Evolutionary conservation across 208 protist genomes (phyloP).

Genomic region (Strigomonas culicis): DNA sequence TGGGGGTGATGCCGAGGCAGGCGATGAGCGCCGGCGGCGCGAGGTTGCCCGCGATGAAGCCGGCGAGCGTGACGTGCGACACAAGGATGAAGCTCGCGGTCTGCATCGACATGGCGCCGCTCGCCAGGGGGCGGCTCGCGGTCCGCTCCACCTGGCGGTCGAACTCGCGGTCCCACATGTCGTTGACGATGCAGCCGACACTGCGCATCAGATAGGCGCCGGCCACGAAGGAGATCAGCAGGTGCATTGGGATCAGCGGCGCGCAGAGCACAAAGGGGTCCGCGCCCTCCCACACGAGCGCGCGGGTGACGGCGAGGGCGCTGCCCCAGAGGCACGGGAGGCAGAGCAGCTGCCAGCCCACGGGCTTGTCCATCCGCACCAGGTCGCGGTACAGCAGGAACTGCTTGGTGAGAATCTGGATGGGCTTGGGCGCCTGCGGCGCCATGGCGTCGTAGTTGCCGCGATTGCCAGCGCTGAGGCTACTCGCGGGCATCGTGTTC

Average conservation of each 20-base stretch:
- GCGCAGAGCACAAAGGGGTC: conserved; percentile 73
- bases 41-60: conserved; percentile 64
- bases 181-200: conserved; percentile 80
- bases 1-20: conserved; percentile 51
- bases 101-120: conserved; percentile 42
- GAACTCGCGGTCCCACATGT: conserved; percentile 81
- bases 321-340: conserved; percentile 82
- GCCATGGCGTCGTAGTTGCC: background rate
- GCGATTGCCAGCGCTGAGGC: background rate
- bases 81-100: conserved; percentile 47
- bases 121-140: conserved; percentile 57
- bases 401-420: conserved; percentile 26
- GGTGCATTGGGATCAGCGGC: conserved; percentile 76
- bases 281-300: conserved; percentile 82
- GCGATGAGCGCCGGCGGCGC: conserved; percentile 57
- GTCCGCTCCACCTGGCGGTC: conserved; percentile 73
- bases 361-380: conserved; percentile 62
- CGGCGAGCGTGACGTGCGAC: conserved; percentile 32
- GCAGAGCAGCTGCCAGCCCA: conserved; percentile 69
- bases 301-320: conserved; percentile 69
- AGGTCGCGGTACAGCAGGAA: conserved; percentile 51
- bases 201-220: conserved; percentile 81
- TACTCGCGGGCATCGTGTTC: background rate
- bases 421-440: conserved; percentile 34
- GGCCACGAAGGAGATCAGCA: conserved; percentile 51